Conservation (phyloP, 495 filamentous ascomycete species). For the Podospora pseudopauciseta region DNA sequence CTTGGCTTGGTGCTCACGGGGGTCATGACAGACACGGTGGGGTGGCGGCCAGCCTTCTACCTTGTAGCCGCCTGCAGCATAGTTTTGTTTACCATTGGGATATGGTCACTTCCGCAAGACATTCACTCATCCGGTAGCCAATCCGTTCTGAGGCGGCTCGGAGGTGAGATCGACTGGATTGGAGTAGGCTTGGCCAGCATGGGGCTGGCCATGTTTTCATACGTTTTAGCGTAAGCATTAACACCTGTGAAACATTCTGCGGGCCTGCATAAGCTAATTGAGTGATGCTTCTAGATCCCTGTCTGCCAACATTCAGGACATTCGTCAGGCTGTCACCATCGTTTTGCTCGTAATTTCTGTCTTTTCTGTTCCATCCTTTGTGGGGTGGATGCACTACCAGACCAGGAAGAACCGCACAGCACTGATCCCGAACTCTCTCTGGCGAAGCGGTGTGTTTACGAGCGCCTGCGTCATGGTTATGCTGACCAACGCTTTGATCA, state of each 20-base stretch:
- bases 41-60: slow-evolving; percentile 11
- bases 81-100: slow-evolving; percentile 1
- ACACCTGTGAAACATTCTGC: neutral
- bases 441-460: slow-evolving; percentile 49
- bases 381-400: slow-evolving; percentile 46
- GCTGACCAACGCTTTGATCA: slow-evolving; percentile 46
- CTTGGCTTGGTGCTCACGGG: slow-evolving; percentile 54
- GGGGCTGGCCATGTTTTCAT: slow-evolving; percentile 13
- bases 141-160: slow-evolving; percentile 1
- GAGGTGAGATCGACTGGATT: slow-evolving; percentile 13
- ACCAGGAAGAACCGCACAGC: slow-evolving; percentile 43
- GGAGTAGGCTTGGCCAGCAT: slow-evolving; percentile 9
- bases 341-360: slow-evolving; percentile 38
- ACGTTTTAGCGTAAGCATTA: slow-evolving; percentile 15
- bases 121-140: no score
- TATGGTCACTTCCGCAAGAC: slow-evolving; percentile 7
- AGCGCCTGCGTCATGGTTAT: slow-evolving; percentile 51
- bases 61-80: slow-evolving; percentile 5
- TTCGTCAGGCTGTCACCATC: slow-evolving; percentile 39
- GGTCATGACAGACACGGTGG: slow-evolving; percentile 40
- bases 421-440: slow-evolving; percentile 54
- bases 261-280: slow-evolving; percentile 1
- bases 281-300: neutral
- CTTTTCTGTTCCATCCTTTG: slow-evolving; percentile 43
- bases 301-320: slow-evolving; percentile 21